phyloP scores from a whole-genome alignment of 2,329 filamentous ascomycete genomes.

The Exophiala xenobiotica region DNA sequence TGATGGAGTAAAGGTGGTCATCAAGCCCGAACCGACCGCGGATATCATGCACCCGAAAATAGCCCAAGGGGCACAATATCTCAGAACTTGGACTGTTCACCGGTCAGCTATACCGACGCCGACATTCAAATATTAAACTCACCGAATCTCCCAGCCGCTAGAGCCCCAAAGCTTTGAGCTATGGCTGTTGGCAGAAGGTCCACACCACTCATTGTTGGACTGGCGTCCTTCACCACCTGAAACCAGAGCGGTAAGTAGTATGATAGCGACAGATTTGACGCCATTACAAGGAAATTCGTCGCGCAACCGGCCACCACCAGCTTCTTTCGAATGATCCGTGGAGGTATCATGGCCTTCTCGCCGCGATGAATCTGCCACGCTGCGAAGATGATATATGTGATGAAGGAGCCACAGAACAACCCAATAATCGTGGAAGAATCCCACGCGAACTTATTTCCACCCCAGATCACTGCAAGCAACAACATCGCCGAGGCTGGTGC shows the following conservation, averaged over 20 bases:
- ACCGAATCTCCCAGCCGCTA: constrained; percentile 24
- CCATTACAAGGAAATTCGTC: constrained; percentile 25
- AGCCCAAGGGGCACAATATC: constrained; percentile 32
- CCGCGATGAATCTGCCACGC: constrained; percentile 31
- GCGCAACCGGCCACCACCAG: constrained; percentile 26
- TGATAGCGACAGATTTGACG: constrained; percentile 23
- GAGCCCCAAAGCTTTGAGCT: constrained; percentile 18
- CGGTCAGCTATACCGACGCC: neutral
- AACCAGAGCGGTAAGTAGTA: constrained; percentile 35
- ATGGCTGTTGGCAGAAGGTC: constrained; percentile 29
- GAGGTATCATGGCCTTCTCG: constrained; percentile 31
- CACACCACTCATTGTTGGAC: constrained; percentile 30
- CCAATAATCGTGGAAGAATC: constrained; percentile 38
- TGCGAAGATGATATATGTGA: constrained; percentile 33
- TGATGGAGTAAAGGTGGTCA: constrained; percentile 31
- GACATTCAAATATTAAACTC: neutral
- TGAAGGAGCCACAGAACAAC: constrained; percentile 36
- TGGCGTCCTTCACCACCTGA: constrained; percentile 30
- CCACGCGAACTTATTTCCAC: constrained; percentile 34
- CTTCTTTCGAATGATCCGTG: constrained; percentile 23
- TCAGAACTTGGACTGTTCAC: constrained; percentile 20
- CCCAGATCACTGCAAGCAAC: constrained; percentile 28
- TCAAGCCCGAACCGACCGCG: constrained; percentile 32
- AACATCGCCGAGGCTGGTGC: constrained; percentile 37
- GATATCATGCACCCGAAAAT: constrained; percentile 28